A percentile compares a stretch with the other conserved stretches of the same genome.
phyloP scores from a whole-genome alignment of 257 asterid genomes.

The Agastache rugosa region DNA sequence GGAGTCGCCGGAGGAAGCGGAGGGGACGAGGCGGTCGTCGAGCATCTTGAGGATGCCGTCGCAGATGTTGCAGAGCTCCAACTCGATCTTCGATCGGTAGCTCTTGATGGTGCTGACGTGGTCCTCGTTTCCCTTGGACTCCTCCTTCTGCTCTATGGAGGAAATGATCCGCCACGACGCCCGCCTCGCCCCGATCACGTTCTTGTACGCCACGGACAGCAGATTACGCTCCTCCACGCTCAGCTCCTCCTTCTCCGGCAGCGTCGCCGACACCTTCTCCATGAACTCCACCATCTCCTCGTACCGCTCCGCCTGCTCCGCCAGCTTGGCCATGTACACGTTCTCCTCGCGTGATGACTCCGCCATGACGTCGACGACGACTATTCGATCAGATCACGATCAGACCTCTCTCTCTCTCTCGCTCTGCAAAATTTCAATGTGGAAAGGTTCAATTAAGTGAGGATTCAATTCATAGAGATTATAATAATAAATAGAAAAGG shows the following conservation, averaged over 20 bases:
- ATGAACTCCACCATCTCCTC: conserved; percentile 34
- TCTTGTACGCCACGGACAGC: conserved; percentile 26
- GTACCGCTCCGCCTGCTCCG: conserved; percentile 32
- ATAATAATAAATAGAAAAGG: background rate
- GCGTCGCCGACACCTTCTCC: conserved; percentile 18
- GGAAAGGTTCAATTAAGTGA: background rate
- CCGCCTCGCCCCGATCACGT: conserved; percentile 23
- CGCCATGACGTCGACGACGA: background rate
- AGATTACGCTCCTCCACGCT: conserved; percentile 30
- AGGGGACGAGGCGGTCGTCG: conserved; percentile 59
- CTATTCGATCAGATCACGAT: background rate
- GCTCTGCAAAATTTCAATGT: background rate
- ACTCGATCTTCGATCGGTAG: conserved; percentile 77
- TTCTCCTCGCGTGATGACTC: conserved; percentile 25
- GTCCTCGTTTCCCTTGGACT: conserved; percentile 76
- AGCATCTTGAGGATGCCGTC: conserved; percentile 79
- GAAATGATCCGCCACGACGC: conserved; percentile 30
- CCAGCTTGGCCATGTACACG: conserved; percentile 33
- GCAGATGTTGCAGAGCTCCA: conserved; percentile 66
- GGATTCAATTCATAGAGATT: background rate
- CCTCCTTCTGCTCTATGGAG: conserved; percentile 33
- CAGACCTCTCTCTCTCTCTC: background rate
- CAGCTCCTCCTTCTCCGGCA: conserved; percentile 24
- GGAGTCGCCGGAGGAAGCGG: conserved; percentile 69
- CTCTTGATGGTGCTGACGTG: conserved; percentile 60